Conservation (phyloP, 75 land plant species). For the Sequoia sempervirens region DNA sequence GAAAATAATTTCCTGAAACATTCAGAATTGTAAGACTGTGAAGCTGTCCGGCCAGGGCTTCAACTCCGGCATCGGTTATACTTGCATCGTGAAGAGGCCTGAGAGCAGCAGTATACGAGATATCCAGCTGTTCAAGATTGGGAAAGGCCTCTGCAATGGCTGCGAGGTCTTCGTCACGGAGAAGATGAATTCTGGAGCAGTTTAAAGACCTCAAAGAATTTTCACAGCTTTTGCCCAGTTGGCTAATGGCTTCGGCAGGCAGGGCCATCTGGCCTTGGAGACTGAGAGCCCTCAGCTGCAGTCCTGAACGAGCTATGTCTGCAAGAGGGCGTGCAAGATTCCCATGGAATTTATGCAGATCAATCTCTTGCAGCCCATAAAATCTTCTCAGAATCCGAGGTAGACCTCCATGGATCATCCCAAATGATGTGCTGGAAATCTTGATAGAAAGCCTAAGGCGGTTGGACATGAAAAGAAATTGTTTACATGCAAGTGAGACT, state of each 20-base stretch:
- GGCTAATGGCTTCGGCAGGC: conserved; percentile 8
- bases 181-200: conserved; percentile 12
- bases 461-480: conserved; percentile 18
- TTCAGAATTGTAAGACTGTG: conserved; percentile 13
- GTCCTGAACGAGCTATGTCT: conserved; percentile 6
- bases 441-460: conserved; percentile 9
- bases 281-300: conserved; percentile 1
- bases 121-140: conserved; percentile 11
- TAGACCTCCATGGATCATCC: conserved; percentile 6
- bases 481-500: conserved; percentile 13
- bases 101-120: not conserved
- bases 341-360: conserved; percentile 12
- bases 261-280: conserved; percentile 14
- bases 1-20: conserved; percentile 24
- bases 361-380: conserved; percentile 7
- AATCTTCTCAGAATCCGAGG: conserved; percentile 10
- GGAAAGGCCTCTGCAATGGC: conserved; percentile 16
- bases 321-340: conserved; percentile 9
- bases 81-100: not conserved
- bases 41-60: conserved; percentile 17
- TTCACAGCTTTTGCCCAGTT: conserved; percentile 9
- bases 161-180: not conserved
- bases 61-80: conserved; percentile 33
- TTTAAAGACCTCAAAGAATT: not conserved
- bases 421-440: conserved; percentile 2